Percentiles rank a stretch among this genome's conserved stretches.
These are phyloP conservation scores for Kandelia obovata DNA, from an alignment of 345 rosid species.

Conservation along the genomic window DNA sequence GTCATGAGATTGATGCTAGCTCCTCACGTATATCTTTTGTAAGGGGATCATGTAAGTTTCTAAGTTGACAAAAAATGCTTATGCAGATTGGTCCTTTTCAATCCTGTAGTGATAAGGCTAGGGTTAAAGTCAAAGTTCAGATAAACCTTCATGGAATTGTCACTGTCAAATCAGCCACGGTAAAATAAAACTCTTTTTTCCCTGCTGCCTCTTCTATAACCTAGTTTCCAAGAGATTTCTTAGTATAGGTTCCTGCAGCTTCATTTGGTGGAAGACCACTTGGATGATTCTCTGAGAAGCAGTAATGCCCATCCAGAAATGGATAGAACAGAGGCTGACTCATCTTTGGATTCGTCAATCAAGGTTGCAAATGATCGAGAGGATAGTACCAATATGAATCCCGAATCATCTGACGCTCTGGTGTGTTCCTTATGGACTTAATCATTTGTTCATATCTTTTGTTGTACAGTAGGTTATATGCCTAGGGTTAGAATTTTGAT, in stretches of 20 bases:
- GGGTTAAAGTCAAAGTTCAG: constrained; percentile 58
- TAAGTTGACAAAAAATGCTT: not conserved
- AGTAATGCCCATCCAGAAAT: constrained; percentile 11
- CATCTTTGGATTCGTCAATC: constrained; percentile 19
- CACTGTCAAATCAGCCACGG: constrained; percentile 53
- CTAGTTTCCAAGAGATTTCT: constrained; percentile 2
- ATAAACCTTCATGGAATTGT: constrained; percentile 72
- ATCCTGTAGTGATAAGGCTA: constrained; percentile 43
- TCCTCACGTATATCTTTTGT: not conserved
- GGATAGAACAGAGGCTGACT: constrained; percentile 25
- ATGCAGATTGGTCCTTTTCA: constrained; percentile 73
- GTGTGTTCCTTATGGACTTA: constrained; percentile 24
- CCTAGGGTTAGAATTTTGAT: not conserved
- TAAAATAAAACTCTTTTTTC: constrained; percentile 25
- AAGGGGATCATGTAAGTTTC: constrained; percentile 7
- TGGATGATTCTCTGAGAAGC: constrained; percentile 27
- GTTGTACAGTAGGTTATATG: not conserved
- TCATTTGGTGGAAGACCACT: constrained; percentile 46
- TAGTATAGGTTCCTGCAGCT: constrained; percentile 9
- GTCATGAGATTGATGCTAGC: constrained; percentile 4
- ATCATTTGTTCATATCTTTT: not conserved
- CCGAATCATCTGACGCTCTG: constrained; percentile 28
- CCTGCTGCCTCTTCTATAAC: not conserved
- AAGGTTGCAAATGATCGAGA: constrained; percentile 26
- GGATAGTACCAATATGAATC: constrained; percentile 19